These are phyloP conservation scores for Trypanosoma boissoni DNA, from an alignment of 208 protist species.

Conservation along the genomic window DNA sequence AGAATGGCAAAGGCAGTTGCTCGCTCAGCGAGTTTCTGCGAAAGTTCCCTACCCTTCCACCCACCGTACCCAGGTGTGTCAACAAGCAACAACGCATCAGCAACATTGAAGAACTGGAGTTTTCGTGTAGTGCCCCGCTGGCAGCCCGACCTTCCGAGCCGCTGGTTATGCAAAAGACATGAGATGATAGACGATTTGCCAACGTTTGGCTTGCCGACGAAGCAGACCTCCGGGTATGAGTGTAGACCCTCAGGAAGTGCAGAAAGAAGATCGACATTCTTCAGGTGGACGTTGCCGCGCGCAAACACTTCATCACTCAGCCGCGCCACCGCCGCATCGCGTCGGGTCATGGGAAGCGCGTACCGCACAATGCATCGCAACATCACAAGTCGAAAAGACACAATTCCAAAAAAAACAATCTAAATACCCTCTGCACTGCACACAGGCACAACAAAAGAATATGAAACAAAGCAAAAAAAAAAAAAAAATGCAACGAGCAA, in stretches of 20 bases:
- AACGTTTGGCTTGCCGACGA: constrained; percentile 85
- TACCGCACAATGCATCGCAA: neutral
- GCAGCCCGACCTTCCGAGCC: constrained; percentile 45
- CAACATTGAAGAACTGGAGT: constrained; percentile 90
- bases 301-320: constrained; percentile 81
- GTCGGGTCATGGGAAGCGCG: constrained; percentile 11
- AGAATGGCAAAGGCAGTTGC: constrained; percentile 80
- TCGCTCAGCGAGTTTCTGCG: constrained; percentile 33
- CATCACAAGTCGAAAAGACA: neutral
- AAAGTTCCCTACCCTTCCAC: constrained; percentile 54
- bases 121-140: constrained; percentile 66
- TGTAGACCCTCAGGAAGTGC: constrained; percentile 83
- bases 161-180: constrained; percentile 72
- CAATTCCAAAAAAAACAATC: constrained; percentile 6
- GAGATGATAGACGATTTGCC: constrained; percentile 89
- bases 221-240: constrained; percentile 89
- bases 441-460: constrained; percentile 3
- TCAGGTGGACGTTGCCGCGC: constrained; percentile 79
- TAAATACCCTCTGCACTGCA: neutral
- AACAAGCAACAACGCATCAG: constrained; percentile 79
- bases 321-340: constrained; percentile 33
- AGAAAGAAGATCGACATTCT: constrained; percentile 74
- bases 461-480: constrained; percentile 20
- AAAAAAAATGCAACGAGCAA: neutral
- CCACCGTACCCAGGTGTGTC: constrained; percentile 89